Evolutionary conservation across 257 asterid species (phyloP).

Genomic region (Jaltomata sinuosa): DNA sequence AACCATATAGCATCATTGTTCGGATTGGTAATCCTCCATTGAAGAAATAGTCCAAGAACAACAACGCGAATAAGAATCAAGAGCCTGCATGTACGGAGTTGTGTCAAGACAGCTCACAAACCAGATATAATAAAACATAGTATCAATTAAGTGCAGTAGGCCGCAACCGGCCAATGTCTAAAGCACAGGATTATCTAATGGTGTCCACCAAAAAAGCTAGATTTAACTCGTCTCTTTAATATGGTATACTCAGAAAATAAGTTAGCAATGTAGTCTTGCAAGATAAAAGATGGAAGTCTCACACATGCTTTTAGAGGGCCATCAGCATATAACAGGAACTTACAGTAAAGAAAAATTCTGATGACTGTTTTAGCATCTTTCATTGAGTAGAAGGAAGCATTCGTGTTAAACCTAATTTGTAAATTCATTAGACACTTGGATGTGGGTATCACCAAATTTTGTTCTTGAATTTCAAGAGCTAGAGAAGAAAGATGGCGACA

Average conservation of each 20-base stretch:
- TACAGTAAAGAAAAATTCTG: neutral
- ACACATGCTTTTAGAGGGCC: neutral
- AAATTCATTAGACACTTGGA: neutral
- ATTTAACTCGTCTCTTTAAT: neutral
- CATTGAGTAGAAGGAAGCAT: neutral
- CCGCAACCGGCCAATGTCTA: neutral
- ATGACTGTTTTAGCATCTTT: neutral
- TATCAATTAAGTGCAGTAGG: neutral
- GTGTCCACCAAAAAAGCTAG: neutral
- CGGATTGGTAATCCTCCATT: conserved; percentile 65
- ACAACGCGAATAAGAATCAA: conserved; percentile 60
- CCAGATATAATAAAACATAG: neutral
- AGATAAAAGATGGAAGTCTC: neutral
- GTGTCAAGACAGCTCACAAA: neutral
- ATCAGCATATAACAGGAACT: neutral
- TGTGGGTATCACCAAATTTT: neutral
- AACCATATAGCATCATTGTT: conserved; percentile 81
- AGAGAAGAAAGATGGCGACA: neutral
- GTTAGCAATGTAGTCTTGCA: neutral
- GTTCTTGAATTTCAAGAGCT: neutral
- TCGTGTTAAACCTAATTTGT: neutral
- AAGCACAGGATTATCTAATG: neutral
- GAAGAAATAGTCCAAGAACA: conserved; percentile 62
- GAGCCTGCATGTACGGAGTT: conserved; percentile 36
- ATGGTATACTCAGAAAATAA: neutral